phyloP scores from a whole-genome alignment of 1,284 basidiomycete genomes.

The Microbotryum violaceum region DNA sequence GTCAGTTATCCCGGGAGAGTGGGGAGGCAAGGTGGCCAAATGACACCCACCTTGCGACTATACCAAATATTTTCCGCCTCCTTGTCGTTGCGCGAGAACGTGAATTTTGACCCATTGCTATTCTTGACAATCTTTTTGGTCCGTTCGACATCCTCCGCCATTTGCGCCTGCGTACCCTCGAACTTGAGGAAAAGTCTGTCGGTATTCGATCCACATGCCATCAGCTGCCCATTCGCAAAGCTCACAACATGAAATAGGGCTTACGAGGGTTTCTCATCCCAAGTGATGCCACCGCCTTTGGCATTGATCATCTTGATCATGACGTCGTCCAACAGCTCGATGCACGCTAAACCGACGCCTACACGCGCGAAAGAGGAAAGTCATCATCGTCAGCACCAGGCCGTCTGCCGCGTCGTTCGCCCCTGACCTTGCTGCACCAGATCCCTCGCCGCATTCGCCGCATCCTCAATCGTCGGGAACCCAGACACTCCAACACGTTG shows the following conservation, averaged over 20 bases:
- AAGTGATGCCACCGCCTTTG: constrained; percentile 44
- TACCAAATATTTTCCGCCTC: constrained; percentile 74
- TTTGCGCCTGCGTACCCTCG: constrained; percentile 48
- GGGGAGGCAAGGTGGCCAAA: constrained; percentile 54
- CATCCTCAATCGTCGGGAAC: constrained; percentile 48
- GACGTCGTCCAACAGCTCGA: constrained; percentile 63
- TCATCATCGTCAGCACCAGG: constrained; percentile 53
- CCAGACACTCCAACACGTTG: constrained; percentile 52
- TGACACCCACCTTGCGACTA: constrained; percentile 68
- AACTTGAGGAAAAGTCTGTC: constrained; percentile 73
- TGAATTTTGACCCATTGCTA: constrained; percentile 62
- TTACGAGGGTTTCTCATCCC: constrained; percentile 56
- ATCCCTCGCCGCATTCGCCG: constrained; percentile 66
- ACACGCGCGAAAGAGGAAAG: too few species aligned
- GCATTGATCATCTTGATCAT: constrained; percentile 53
- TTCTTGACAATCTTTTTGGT: constrained; percentile 51
- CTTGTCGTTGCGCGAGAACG: constrained; percentile 57
- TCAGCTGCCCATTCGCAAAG: background rate
- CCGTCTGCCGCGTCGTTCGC: constrained; percentile 46
- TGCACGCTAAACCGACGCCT: constrained; percentile 47
- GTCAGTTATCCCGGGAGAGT: constrained; percentile 39
- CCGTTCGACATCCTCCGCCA: constrained; percentile 54
- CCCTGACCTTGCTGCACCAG: constrained; percentile 44
- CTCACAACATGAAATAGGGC: background rate
- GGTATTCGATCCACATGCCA: too few species aligned